Evolutionary conservation across 148 eudicot genomes (phyloP), one percentile per base, ranked within the genome.

Genomic region (Camellia granthamiana): DNA sequence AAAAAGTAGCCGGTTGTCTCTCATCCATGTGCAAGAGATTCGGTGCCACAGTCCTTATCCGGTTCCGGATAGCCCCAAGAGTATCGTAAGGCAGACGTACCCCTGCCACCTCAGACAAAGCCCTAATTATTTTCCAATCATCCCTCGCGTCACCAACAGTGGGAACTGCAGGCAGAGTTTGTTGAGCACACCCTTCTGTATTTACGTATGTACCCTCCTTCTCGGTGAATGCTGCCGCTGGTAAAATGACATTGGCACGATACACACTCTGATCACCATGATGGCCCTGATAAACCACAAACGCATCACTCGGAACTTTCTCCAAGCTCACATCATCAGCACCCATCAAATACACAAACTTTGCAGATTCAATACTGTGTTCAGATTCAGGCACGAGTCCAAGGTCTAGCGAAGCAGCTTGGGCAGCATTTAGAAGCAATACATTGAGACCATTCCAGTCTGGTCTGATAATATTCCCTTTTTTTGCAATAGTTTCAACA

Each of bases 261-360:
- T 96, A 96, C 60, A 96, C 99, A 44, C 92, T 83, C 13, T 76
- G 82, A 73, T 96, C 99, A 69, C 99, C 99, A 74, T 96, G 99
- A 82, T 96, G 99, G 15, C 99, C 99, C 86, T 96, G 99, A 86
- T 96, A 96, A 42, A 96, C 97, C 21, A 96, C 98, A 83, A 96
- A 96, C 9, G 98, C 95, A 83, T 96, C 98, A 16, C 79, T 80
- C 4, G 93, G 94, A 73, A 94, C 75, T 81, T 91, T 93, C 38
- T 88, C 95, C 87, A 90, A 76, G 84, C 83, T 84, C 77, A 89
- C 88, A 79, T 96, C 99, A 87, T 96, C 99, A 8, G 99, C 92
- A 44, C 99, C 99, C 99, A 96, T 96, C 58, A 96, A 68, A 85
- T 93, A 94, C 81, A 94, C 61, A 60, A 96, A 89, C 55, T 96